Conservation (phyloP, 768 basidiomycete genomes). For the Pleurotus ostreatus region DNA sequence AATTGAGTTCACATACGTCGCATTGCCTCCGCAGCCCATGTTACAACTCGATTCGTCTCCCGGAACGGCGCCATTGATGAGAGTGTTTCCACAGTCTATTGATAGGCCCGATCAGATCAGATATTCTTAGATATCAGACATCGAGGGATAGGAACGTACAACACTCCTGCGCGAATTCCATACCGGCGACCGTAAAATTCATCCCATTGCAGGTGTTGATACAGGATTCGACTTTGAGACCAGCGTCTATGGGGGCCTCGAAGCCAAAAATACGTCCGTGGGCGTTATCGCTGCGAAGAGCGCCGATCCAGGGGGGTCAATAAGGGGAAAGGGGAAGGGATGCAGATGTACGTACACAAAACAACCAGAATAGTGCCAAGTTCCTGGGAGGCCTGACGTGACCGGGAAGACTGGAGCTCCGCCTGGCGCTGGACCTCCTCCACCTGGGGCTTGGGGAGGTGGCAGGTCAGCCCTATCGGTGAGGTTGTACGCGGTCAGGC, state of each 20-base stretch:
- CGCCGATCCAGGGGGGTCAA: background rate
- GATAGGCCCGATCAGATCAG: background rate
- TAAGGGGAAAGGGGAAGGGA: too few relatives aligned
- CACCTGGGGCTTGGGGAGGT: slow-evolving; percentile 30
- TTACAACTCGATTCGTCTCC: slow-evolving; percentile 53
- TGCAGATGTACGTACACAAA: slow-evolving; percentile 48
- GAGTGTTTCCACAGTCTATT: slow-evolving; percentile 65
- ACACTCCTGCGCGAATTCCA: slow-evolving; percentile 56
- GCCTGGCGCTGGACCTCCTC: slow-evolving; percentile 22
- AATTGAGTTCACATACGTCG: slow-evolving; percentile 39
- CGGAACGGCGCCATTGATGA: slow-evolving; percentile 56
- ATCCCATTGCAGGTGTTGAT: slow-evolving; percentile 49
- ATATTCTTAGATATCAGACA: background rate
- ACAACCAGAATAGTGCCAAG: slow-evolving; percentile 62
- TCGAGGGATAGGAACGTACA: slow-evolving; percentile 28
- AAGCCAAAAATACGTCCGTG: slow-evolving; percentile 57
- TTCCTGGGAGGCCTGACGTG: slow-evolving; percentile 43
- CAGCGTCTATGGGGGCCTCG: slow-evolving; percentile 24
- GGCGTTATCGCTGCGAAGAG: slow-evolving; percentile 46
- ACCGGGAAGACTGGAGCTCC: slow-evolving; percentile 38
- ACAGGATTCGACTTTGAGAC: slow-evolving; percentile 58
- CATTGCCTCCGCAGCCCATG: slow-evolving; percentile 71
- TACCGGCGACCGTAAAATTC: slow-evolving; percentile 64
- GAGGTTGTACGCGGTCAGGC: slow-evolving; percentile 65
- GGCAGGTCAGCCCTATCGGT: slow-evolving; percentile 54